phyloP scores from a whole-genome alignment of 2,329 filamentous ascomycete species.

The Cordyceps tenuipes region DNA sequence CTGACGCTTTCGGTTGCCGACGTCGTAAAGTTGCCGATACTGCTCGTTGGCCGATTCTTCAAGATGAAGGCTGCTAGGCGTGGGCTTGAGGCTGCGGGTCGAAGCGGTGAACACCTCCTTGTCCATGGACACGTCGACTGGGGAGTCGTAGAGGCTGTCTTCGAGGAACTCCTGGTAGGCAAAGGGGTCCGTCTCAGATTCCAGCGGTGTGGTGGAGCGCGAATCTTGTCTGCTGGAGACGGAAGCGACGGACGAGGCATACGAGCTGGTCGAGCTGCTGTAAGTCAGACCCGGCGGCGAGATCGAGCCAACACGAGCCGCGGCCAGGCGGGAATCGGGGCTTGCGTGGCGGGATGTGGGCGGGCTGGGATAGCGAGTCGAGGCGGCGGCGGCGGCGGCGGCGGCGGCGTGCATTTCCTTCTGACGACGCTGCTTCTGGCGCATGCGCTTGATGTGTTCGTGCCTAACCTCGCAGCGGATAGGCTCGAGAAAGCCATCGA shows the following conservation, averaged over 20 bases:
- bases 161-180: slow-evolving; percentile 27
- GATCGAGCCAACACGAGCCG: slow-evolving; percentile 29
- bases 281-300: slow-evolving; percentile 42
- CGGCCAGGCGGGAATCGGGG: slow-evolving; percentile 30
- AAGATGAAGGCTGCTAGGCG: slow-evolving; percentile 33
- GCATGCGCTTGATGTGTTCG: slow-evolving; percentile 41
- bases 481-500: slow-evolving; percentile 81
- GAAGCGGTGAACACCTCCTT: slow-evolving; percentile 18
- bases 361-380: slow-evolving; percentile 35
- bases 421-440: slow-evolving; percentile 36
- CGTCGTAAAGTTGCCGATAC: slow-evolving; percentile 41
- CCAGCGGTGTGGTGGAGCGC: slow-evolving; percentile 44
- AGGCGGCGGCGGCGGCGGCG: slow-evolving; percentile 18
- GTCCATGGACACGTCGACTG: slow-evolving; percentile 37
- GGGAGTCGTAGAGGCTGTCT: slow-evolving; percentile 41
- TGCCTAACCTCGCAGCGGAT: slow-evolving; percentile 57
- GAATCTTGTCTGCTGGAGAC: slow-evolving; percentile 38
- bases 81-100: slow-evolving; percentile 28
- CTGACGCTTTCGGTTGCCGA: slow-evolving; percentile 39
- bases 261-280: slow-evolving; percentile 42
- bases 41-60: slow-evolving; percentile 49
- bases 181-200: slow-evolving; percentile 36
- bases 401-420: slow-evolving; percentile 24
- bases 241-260: slow-evolving; percentile 38
- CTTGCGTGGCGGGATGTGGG: slow-evolving; percentile 35